These are phyloP conservation scores for Pittosporum tobira DNA, from an alignment of 129 eudicot genomes.

Conservation along the genomic window DNA sequence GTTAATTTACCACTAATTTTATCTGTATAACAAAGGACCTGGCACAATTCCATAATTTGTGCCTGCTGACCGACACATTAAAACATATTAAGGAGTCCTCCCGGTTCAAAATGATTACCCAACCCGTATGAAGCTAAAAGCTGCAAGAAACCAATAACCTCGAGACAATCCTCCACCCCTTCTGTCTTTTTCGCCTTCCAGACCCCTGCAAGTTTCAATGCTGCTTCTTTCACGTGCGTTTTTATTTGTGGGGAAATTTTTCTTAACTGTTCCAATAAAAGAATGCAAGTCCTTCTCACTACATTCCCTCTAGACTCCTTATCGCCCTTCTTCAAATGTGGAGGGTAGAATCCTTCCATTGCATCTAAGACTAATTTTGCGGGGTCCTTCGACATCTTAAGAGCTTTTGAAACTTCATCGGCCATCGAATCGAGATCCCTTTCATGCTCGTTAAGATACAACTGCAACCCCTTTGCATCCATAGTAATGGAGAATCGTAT, in stretches of 20 bases:
- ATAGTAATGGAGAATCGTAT: not conserved
- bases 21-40: slow-evolving; percentile 11
- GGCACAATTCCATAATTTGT: not conserved
- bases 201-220: slow-evolving; percentile 5
- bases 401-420: slow-evolving; percentile 18
- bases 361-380: too few relatives aligned
- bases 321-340: too few relatives aligned
- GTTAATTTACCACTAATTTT: not conserved
- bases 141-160: slow-evolving; percentile 9
- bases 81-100: too few relatives aligned
- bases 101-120: too few relatives aligned
- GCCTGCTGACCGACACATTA: too few relatives aligned
- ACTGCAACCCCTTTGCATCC: too few relatives aligned
- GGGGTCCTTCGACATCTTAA: slow-evolving; percentile 19
- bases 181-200: slow-evolving; percentile 13
- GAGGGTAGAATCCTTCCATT: too few relatives aligned
- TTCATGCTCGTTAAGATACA: too few relatives aligned
- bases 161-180: not conserved
- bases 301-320: too few relatives aligned
- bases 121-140: too few relatives aligned
- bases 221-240: slow-evolving; percentile 5
- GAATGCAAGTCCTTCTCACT: slow-evolving; percentile 11
- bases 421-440: slow-evolving; percentile 7
- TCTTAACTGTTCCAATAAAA: slow-evolving; percentile 14
- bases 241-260: slow-evolving; percentile 2